These are phyloP conservation scores for Pseudozyma hubeiensis DNA, from an alignment of 1,284 basidiomycete genomes.

Conservation along the genomic window DNA sequence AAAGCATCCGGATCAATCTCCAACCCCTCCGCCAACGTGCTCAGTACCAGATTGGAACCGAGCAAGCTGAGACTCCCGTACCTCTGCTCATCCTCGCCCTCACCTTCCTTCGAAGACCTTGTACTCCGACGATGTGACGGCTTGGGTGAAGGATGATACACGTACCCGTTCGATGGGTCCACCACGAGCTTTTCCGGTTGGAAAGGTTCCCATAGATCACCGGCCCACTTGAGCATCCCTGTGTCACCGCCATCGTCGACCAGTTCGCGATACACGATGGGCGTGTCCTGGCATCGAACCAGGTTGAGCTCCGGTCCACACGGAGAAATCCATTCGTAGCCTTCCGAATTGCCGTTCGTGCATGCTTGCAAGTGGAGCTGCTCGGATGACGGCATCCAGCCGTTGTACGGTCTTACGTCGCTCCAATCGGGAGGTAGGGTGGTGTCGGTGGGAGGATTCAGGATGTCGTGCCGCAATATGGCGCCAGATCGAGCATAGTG, in stretches of 20 bases:
- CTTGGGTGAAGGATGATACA: constrained; percentile 67
- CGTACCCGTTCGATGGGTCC: constrained; percentile 60
- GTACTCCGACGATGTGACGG: not conserved
- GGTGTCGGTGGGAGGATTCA: constrained; percentile 6
- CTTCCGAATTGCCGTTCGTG: constrained; percentile 36
- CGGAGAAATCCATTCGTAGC: constrained; percentile 63
- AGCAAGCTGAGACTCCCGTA: constrained; percentile 62
- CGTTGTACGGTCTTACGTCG: constrained; percentile 26
- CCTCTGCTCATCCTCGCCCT: not conserved
- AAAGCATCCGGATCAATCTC: constrained; percentile 47
- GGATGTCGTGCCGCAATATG: constrained; percentile 38
- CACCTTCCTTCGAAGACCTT: not conserved
- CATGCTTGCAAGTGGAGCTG: constrained; percentile 16
- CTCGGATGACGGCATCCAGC: constrained; percentile 12
- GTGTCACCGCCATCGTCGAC: constrained; percentile 19
- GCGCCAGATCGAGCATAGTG: constrained; percentile 9
- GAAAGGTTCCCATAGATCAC: constrained; percentile 49
- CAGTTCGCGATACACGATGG: constrained; percentile 66
- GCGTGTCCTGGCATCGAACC: constrained; percentile 63
- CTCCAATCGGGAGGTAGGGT: constrained; percentile 20
- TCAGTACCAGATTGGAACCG: constrained; percentile 57
- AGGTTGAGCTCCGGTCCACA: constrained; percentile 67
- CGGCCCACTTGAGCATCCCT: constrained; percentile 59
- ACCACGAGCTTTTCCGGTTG: constrained; percentile 50
- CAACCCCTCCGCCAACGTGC: constrained; percentile 48